A percentile compares a stretch with the other conserved stretches of the same genome.
Conservation (phyloP, 106 monocot genomes). For the Agapanthus africanus region DNA sequence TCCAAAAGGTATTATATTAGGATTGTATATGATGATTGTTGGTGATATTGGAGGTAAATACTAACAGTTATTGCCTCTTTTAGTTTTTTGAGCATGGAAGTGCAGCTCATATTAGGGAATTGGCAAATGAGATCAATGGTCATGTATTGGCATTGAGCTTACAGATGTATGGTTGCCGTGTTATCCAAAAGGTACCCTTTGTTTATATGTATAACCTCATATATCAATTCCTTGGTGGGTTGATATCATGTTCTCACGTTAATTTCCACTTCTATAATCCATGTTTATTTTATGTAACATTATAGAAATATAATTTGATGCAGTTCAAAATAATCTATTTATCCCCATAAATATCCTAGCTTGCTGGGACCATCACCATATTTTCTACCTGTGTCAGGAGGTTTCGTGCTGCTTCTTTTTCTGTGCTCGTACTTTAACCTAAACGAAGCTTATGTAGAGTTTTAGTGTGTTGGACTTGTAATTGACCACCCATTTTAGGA, state of each 20-base stretch:
- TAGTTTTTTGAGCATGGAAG: conserved; percentile 81
- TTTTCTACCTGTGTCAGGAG: too few species aligned
- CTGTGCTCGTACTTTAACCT: not conserved
- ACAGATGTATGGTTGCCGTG: conserved; percentile 89
- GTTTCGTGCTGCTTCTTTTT: too few species aligned
- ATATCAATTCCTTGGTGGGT: not conserved
- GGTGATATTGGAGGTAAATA: conserved; percentile 4
- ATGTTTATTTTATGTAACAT: not conserved
- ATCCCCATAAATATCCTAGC: not conserved
- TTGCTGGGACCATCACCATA: not conserved
- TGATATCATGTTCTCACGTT: not conserved
- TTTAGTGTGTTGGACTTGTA: not conserved
- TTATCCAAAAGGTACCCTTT: conserved; percentile 67
- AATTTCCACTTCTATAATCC: not conserved
- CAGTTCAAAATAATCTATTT: not conserved
- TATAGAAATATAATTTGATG: not conserved
- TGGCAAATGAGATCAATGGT: conserved; percentile 52
- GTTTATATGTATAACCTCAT: not conserved
- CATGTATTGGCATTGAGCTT: conserved; percentile 67
- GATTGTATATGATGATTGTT: not conserved
- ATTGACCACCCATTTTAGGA: not conserved
- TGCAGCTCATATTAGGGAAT: conserved; percentile 45
- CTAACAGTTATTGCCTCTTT: not conserved
- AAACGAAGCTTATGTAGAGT: not conserved
- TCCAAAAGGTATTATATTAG: conserved; percentile 57